A percentile compares a stretch with the other conserved stretches of the same genome.
Evolutionary conservation across 2,329 filamentous ascomycete species (phyloP).

Genomic region (Fragosphaeria purpurea): DNA sequence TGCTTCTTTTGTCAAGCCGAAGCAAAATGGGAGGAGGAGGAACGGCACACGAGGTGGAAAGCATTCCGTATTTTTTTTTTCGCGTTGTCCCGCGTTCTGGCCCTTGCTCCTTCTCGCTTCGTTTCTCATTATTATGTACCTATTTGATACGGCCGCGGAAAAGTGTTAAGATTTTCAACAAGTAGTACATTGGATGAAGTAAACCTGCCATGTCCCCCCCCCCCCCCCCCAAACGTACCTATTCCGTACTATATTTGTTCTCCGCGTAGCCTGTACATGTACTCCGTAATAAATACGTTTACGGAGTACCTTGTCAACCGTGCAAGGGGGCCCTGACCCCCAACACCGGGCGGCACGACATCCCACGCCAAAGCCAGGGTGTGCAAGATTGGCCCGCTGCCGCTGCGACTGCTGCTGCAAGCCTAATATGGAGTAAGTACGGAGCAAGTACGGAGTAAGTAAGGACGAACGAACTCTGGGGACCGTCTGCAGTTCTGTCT

Average conservation of each 20-base stretch:
- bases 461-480: conserved; percentile 11
- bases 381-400: conserved; percentile 3
- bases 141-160: too few relatives aligned
- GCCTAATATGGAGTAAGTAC: too few relatives aligned
- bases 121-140: neutral
- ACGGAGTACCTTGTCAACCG: neutral
- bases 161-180: too few relatives aligned
- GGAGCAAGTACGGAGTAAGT: too few relatives aligned
- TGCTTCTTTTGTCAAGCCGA: conserved; percentile 2
- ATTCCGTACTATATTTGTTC: neutral
- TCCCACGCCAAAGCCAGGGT: conserved; percentile 2
- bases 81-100: neutral
- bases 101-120: neutral
- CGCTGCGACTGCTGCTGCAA: neutral
- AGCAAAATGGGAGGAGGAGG: conserved; percentile 1
- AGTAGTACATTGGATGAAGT: too few relatives aligned
- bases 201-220: too few relatives aligned
- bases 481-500: conserved; percentile 8
- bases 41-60: too few relatives aligned
- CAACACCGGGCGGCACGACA: conserved; percentile 6
- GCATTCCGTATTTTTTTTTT: neutral
- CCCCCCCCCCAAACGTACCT: neutral
- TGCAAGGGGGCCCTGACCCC: neutral
- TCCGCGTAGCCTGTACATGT: too few relatives aligned
- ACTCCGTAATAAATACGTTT: neutral